phyloP scores from a whole-genome alignment of 441 rosid genomes.

The Pelargonium australe region DNA sequence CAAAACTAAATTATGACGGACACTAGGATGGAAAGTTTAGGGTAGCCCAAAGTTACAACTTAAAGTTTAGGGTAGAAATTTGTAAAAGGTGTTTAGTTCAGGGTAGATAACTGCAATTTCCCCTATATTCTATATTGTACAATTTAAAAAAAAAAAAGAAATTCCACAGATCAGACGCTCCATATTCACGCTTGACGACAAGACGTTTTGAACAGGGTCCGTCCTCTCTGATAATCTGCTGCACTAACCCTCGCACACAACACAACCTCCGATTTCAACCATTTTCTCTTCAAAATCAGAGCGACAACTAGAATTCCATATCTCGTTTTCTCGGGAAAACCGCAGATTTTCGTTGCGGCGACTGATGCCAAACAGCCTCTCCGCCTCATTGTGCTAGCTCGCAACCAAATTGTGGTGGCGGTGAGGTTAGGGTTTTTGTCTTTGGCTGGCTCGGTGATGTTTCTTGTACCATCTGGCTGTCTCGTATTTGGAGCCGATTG shows the following conservation, averaged over 20 bases:
- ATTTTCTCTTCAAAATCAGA: background rate
- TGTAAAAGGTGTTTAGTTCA: too few species aligned
- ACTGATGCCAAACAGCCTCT: background rate
- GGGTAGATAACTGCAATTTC: too few species aligned
- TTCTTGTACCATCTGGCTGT: constrained; percentile 9
- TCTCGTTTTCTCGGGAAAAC: background rate
- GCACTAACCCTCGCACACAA: background rate
- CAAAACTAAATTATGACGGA: too few species aligned
- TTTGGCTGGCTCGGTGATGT: constrained; percentile 11
- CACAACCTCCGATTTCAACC: background rate
- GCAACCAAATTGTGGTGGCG: background rate
- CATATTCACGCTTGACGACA: background rate
- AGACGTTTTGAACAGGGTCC: background rate
- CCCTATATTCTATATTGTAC: too few species aligned
- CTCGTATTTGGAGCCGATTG: constrained; percentile 13
- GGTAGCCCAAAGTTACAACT: too few species aligned
- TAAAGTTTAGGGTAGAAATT: too few species aligned
- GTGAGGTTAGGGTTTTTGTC: constrained; percentile 19
- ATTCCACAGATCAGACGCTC: constrained; percentile 9
- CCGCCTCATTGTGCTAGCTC: background rate
- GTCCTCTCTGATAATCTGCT: background rate
- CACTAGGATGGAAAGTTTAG: too few species aligned
- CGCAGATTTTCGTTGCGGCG: background rate
- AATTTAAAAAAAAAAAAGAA: background rate
- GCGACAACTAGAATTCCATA: background rate